These are phyloP conservation scores for Hypsizygus ulmarius DNA, from an alignment of 1,284 basidiomycete species.

Conservation along the genomic window DNA sequence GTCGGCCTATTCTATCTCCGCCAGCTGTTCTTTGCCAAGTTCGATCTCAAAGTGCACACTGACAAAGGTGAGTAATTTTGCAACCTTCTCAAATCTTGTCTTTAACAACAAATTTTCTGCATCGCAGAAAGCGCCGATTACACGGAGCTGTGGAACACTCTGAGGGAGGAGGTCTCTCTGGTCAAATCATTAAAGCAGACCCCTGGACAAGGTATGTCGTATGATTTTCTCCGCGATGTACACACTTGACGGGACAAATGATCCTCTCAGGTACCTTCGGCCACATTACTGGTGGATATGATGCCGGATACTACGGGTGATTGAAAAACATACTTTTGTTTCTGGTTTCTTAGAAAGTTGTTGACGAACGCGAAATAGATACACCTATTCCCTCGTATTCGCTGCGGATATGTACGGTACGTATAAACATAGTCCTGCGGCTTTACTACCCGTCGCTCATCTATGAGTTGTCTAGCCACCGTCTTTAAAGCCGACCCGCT, in stretches of 20 bases:
- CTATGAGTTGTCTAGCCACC: slow-evolving; percentile 37
- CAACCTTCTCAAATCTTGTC: neutral
- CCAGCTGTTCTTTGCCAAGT: slow-evolving; percentile 81
- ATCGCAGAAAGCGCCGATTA: slow-evolving; percentile 58
- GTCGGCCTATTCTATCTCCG: slow-evolving; percentile 78
- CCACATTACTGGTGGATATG: slow-evolving; percentile 74
- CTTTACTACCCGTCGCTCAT: neutral
- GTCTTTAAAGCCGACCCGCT: slow-evolving; percentile 79
- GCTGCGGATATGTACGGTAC: slow-evolving; percentile 75
- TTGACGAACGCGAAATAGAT: slow-evolving; percentile 32
- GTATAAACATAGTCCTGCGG: slow-evolving; percentile 13
- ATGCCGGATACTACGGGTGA: slow-evolving; percentile 82
- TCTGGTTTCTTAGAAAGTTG: neutral
- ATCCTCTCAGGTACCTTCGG: slow-evolving; percentile 48
- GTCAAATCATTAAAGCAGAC: slow-evolving; percentile 59
- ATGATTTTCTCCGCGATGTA: neutral
- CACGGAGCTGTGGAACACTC: slow-evolving; percentile 69
- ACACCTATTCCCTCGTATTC: slow-evolving; percentile 73
- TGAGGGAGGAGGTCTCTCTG: slow-evolving; percentile 65
- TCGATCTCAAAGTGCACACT: slow-evolving; percentile 75
- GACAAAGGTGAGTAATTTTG: slow-evolving; percentile 47
- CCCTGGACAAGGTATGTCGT: slow-evolving; percentile 55
- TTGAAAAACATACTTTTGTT: slow-evolving; percentile 14
- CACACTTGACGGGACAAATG: neutral
- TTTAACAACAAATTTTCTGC: slow-evolving; percentile 1